A percentile compares a stretch with the other conserved stretches of the same genome.
These are phyloP conservation scores for Hyphopichia burtonii DNA, from an alignment of 1,139 yeast species.

Conservation along the genomic window DNA sequence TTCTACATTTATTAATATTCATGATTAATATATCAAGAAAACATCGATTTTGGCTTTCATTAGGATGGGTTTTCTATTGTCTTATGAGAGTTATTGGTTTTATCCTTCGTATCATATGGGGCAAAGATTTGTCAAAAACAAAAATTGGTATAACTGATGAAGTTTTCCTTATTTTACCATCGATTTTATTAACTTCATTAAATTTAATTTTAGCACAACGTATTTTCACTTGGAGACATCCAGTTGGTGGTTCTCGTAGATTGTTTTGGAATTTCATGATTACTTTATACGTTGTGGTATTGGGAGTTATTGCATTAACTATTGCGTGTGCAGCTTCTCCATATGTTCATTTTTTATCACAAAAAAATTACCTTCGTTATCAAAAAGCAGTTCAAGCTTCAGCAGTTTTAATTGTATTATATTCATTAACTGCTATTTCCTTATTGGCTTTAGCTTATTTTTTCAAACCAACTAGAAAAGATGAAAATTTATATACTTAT, in stretches of 20 bases:
- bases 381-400: constrained; percentile 60
- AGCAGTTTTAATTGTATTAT: constrained; percentile 54
- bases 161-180: constrained; percentile 57
- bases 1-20: constrained; percentile 52
- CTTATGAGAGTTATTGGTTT: constrained; percentile 58
- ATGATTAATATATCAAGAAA: constrained; percentile 54
- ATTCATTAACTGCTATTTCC: constrained; percentile 53
- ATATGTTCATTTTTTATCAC: constrained; percentile 54
- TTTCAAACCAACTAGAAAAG: constrained; percentile 56
- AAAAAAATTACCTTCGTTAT: constrained; percentile 46
- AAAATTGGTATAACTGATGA: constrained; percentile 58
- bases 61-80: constrained; percentile 56
- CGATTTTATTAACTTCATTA: constrained; percentile 54
- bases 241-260: constrained; percentile 63
- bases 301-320: constrained; percentile 63
- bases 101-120: constrained; percentile 61
- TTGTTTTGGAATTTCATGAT: constrained; percentile 58
- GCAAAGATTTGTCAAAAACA: constrained; percentile 43
- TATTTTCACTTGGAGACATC: constrained; percentile 80
- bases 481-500: constrained; percentile 55
- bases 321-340: constrained; percentile 67
- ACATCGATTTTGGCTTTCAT: constrained; percentile 60
- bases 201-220: constrained; percentile 74
- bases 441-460: constrained; percentile 54
- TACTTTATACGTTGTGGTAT: constrained; percentile 50